These are phyloP conservation scores for Babesia ovis DNA, from an alignment of 169 alveolate species.

Conservation along the genomic window DNA sequence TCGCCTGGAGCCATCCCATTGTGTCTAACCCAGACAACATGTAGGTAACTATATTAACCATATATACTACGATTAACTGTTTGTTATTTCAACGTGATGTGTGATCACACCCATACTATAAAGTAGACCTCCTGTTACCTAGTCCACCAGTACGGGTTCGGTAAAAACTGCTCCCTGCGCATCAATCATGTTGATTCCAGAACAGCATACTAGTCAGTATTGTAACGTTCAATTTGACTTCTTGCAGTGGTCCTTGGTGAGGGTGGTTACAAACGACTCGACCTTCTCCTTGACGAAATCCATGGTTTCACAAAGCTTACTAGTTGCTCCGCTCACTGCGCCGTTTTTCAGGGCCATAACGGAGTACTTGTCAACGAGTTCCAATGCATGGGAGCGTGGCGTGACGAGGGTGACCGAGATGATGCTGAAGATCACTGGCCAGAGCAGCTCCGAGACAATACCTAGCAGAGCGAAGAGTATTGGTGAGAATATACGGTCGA, in stretches of 20 bases:
- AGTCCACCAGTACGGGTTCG: no score
- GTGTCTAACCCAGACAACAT: no score
- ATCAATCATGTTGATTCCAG: no score
- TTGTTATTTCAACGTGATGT: no score
- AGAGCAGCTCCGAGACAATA: slow-evolving; percentile 19
- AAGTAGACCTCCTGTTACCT: no score
- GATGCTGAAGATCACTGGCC: slow-evolving; percentile 54
- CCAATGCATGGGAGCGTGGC: slow-evolving; percentile 33
- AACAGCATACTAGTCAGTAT: background rate
- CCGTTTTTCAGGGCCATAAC: slow-evolving; percentile 22
- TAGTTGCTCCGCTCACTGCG: background rate
- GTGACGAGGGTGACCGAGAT: slow-evolving; percentile 43
- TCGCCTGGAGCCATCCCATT: no score
- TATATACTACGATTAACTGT: no score
- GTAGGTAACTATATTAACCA: no score
- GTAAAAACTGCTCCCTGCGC: no score
- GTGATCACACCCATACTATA: no score
- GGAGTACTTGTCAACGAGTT: slow-evolving; percentile 31
- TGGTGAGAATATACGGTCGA: slow-evolving; percentile 47
- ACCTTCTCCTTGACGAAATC: slow-evolving; percentile 1
- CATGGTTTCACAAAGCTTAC: slow-evolving; percentile 40
- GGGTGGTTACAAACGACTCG: background rate
- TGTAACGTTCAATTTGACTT: background rate
- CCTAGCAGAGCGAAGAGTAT: slow-evolving; percentile 22
- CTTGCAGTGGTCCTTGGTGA: background rate